Conservation (phyloP, 2,329 filamentous ascomycete species). For the Davidsoniella australis region DNA sequence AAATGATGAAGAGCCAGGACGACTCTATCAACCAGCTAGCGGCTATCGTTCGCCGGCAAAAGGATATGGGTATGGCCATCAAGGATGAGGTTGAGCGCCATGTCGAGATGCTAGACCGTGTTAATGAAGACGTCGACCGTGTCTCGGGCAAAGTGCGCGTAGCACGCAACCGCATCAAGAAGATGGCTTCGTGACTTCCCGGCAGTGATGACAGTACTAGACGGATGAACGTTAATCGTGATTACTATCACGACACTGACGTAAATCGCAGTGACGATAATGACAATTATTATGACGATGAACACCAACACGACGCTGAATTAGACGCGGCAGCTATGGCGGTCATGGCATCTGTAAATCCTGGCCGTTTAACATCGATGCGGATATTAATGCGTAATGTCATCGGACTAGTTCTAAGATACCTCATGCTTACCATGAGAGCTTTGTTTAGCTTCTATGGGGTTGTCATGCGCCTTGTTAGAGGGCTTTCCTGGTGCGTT, state of each 20-base stretch:
- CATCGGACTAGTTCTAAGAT: slow-evolving; percentile 9
- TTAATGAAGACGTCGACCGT: slow-evolving; percentile 50
- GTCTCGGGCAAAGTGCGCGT: slow-evolving; percentile 53
- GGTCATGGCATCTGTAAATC: too few relatives aligned
- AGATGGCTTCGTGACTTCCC: slow-evolving; percentile 31
- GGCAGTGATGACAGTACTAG: slow-evolving; percentile 7
- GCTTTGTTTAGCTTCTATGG: slow-evolving; percentile 12
- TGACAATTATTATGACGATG: too few relatives aligned
- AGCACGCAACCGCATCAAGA: slow-evolving; percentile 54
- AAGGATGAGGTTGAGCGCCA: slow-evolving; percentile 57
- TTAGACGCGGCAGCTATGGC: too few relatives aligned
- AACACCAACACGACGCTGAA: too few relatives aligned
- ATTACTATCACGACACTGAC: background rate
- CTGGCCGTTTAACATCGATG: too few relatives aligned
- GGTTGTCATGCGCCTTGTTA: slow-evolving; percentile 9
- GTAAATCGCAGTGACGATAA: too few relatives aligned
- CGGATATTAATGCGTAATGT: too few relatives aligned
- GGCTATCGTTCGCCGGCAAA: slow-evolving; percentile 54
- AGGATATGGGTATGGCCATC: slow-evolving; percentile 62
- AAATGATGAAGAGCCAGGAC: slow-evolving; percentile 62
- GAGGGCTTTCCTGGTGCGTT: slow-evolving; percentile 12
- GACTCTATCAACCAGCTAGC: slow-evolving; percentile 51
- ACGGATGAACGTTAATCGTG: background rate
- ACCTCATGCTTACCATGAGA: slow-evolving; percentile 9
- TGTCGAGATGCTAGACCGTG: slow-evolving; percentile 48